These are phyloP conservation scores for Paxillus rubicundulus DNA, from an alignment of 768 basidiomycete genomes.

Conservation along the genomic window DNA sequence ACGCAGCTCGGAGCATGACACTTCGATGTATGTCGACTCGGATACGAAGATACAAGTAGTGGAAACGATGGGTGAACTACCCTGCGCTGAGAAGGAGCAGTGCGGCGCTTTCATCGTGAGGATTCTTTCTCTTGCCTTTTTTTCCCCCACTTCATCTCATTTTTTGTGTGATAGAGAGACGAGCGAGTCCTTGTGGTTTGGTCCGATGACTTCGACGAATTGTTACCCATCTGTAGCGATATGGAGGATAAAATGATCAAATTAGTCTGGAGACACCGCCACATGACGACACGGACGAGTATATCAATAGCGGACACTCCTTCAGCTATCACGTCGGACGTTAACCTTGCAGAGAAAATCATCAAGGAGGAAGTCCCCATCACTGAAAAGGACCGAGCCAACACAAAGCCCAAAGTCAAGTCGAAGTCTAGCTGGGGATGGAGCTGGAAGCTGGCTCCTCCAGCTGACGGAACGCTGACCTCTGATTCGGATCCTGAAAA, in stretches of 20 bases:
- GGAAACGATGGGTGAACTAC: slow-evolving; percentile 62
- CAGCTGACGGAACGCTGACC: slow-evolving; percentile 14
- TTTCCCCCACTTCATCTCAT: too few species aligned
- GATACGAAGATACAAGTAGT: slow-evolving; percentile 87
- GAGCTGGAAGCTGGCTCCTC: slow-evolving; percentile 44
- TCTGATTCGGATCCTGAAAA: slow-evolving; percentile 53
- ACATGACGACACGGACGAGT: slow-evolving; percentile 11
- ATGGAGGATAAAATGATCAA: slow-evolving; percentile 79
- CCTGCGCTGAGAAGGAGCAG: slow-evolving; percentile 85
- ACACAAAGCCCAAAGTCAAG: not conserved
- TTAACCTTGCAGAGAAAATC: slow-evolving; percentile 49
- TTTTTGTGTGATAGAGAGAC: too few species aligned
- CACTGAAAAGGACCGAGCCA: slow-evolving; percentile 13
- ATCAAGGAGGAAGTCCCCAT: slow-evolving; percentile 19
- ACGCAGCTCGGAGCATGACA: slow-evolving; percentile 49
- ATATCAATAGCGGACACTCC: slow-evolving; percentile 30
- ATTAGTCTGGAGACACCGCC: slow-evolving; percentile 66
- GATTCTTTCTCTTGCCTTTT: not conserved
- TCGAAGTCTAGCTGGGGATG: slow-evolving; percentile 29
- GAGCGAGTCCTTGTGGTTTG: slow-evolving; percentile 80
- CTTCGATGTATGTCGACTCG: slow-evolving; percentile 64
- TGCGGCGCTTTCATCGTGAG: slow-evolving; percentile 85
- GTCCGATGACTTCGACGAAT: slow-evolving; percentile 78
- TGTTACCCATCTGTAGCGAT: slow-evolving; percentile 67
- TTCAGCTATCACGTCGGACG: slow-evolving; percentile 49